Evolutionary conservation across 192 early-diverging fungal genomes (phyloP), one percentile per base, ranked within the genome.

Genomic region (Coemansia sp.): DNA sequence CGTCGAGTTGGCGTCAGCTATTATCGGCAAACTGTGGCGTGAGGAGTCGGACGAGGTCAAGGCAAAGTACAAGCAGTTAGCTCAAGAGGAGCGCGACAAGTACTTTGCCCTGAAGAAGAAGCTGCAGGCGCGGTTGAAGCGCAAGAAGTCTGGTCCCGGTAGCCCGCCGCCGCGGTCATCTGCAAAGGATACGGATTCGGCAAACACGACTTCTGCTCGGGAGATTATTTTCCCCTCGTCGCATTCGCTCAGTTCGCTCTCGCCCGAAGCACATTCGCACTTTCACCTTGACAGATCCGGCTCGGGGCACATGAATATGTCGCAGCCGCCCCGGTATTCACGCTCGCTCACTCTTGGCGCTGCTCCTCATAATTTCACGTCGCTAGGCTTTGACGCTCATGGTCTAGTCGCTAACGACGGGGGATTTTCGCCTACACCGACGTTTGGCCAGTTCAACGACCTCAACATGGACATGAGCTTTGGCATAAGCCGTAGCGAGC

Each of bases 61-160:
- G 58, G 11, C 25, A 0, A 53, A 64, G 37, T 80, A 57, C 62
- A 36, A 64, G 15, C 42, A 71, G 37, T 37, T 40, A 64, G 71
- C 77, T 5, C 36, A 21, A 11, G 14, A 54, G 20, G 68, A 57
- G 52, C 68, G 68, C 48, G 63, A 72, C 17, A 19, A 36, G 63
- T 78, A 78, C 62, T 72, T 72, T 78, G 56, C 60, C 36, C 72
- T 66, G 63, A 78, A 78, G 60, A 78, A 78, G 66, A 59, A 67
- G 8, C 22, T 69, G 5, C 61, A 60, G 48, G 67, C 68, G 5
- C 50, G 47, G 28, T 58, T 69, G 46, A 68, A 60, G 54, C 62
- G 56, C 51, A 65, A 46, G 31, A 72, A 66, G 54, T 3, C 57
- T n/a, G 69, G 64, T 36, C 25, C 50, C 21, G 38, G 42, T 15